These are phyloP conservation scores for Rutstroemia sp. DNA, from an alignment of 2,329 filamentous ascomycete genomes.

Conservation along the genomic window DNA sequence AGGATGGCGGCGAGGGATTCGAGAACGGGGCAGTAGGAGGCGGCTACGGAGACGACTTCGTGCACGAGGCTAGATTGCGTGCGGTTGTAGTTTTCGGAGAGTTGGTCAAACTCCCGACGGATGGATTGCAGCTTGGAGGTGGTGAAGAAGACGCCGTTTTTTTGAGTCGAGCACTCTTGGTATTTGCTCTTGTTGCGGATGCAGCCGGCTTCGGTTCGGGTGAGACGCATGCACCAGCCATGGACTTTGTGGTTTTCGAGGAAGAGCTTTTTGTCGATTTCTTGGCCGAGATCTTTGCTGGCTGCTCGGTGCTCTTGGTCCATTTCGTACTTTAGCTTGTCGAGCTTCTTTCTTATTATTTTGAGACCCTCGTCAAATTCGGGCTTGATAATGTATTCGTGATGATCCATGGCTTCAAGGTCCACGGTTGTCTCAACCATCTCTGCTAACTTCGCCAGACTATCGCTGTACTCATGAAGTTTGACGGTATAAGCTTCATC, in stretches of 20 bases:
- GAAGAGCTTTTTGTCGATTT: slow-evolving; percentile 97
- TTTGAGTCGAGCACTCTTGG: slow-evolving; percentile 94
- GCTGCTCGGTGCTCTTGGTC: slow-evolving; percentile 71
- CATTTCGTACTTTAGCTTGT: slow-evolving; percentile 77
- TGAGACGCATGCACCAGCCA: slow-evolving; percentile 93
- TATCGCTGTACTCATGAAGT: slow-evolving; percentile 67
- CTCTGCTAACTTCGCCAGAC: slow-evolving; percentile 79
- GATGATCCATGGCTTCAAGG: slow-evolving; percentile 87
- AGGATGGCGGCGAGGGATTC: slow-evolving; percentile 84
- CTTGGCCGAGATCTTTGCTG: slow-evolving; percentile 76
- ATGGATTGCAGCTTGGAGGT: slow-evolving; percentile 73
- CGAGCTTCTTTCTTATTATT: slow-evolving; percentile 85
- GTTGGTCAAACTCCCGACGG: slow-evolving; percentile 86
- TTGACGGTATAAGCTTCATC: slow-evolving; percentile 84
- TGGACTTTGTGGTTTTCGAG: slow-evolving; percentile 94
- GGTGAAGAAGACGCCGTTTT: slow-evolving; percentile 98
- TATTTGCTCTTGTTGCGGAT: slow-evolving; percentile 89
- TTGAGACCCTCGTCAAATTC: slow-evolving; percentile 89
- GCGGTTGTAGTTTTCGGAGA: slow-evolving; percentile 89
- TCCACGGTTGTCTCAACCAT: slow-evolving; percentile 99
- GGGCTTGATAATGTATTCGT: slow-evolving; percentile 98
- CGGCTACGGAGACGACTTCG: slow-evolving; percentile 87
- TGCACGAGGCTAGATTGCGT: slow-evolving; percentile 86
- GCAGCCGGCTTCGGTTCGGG: slow-evolving; percentile 80
- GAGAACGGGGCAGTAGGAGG: slow-evolving; percentile 89